Evolutionary conservation across 495 filamentous ascomycete species (phyloP), one percentile per base, ranked within the genome.

Genomic region (Echria macrotheca): DNA sequence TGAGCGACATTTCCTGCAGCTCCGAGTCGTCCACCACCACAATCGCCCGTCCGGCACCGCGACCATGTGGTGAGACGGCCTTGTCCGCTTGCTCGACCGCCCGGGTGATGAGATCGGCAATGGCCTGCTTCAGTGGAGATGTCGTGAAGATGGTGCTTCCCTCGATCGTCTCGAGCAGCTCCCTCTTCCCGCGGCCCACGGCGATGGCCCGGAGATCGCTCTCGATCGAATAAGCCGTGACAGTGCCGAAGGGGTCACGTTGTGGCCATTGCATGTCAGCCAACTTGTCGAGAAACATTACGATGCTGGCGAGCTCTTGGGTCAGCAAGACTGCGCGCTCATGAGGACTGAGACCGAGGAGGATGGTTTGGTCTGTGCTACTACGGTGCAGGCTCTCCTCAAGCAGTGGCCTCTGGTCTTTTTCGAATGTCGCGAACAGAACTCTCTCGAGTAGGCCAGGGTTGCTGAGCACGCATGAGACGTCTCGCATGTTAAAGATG

Each of bases 401-500:
- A 3, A 64, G 25, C 9, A 61, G 38, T 2, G 41, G 44, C 21
- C 43, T 32, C 15, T 57, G 55, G 53, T 54, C 38, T 6, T 24
- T 10, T 25, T 22, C 50, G 33, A 64, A 64, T 11, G 56, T 44
- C 11, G 56, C 39, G 14, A 50, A 17, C 31, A 64, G 58, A 15
- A 54, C 28, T 36, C 44, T 37, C 3, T 21, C 9, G 40, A 61
- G 40, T 7, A 64, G 55, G 18, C 14, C n/a, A 1, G 38, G 21
- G 45, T 54, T 44, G 25, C 22, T 33, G 26, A 63, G 55, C 21
- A 51, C 40, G 6, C 31, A 18, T 0, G 43, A 17, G 12, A 28
- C 25, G 48, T 61, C 61, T 17, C 53, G 53, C 44, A 64, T 38
- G 50, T 64, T 64, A 58, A 64, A 64, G 53, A 64, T 51, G 6